Evolutionary conservation across 495 filamentous ascomycete species (phyloP).

Genomic region (Choiromyces venosus): DNA sequence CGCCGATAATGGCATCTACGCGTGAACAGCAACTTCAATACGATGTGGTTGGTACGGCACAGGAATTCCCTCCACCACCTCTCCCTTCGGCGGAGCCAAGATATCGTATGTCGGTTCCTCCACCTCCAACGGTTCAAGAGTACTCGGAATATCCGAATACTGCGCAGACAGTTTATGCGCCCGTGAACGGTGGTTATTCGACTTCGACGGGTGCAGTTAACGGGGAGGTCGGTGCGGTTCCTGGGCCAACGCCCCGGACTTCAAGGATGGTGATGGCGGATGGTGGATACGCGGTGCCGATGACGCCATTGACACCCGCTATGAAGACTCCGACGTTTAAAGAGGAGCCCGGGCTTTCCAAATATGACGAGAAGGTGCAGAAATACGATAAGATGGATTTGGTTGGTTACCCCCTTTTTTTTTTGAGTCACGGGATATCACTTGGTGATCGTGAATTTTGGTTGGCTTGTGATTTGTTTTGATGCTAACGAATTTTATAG

Average conservation of each 20-base stretch:
- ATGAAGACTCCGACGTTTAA: slow-evolving; percentile 37
- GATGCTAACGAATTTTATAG: slow-evolving; percentile 51
- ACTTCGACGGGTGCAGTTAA: slow-evolving; percentile 36
- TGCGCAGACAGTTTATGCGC: slow-evolving; percentile 14
- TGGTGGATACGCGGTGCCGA: slow-evolving; percentile 16
- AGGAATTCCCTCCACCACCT: slow-evolving; percentile 30
- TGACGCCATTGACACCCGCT: slow-evolving; percentile 38
- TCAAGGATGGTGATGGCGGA: slow-evolving; percentile 19
- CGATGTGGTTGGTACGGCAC: slow-evolving; percentile 17
- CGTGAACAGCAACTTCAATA: background rate
- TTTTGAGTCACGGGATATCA: background rate
- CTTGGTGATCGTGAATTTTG: background rate
- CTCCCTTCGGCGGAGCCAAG: background rate
- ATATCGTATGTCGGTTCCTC: background rate
- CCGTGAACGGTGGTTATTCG: slow-evolving; percentile 7
- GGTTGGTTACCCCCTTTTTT: slow-evolving; percentile 51
- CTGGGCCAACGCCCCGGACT: slow-evolving; percentile 15
- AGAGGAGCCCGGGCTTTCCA: slow-evolving; percentile 30
- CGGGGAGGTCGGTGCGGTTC: slow-evolving; percentile 29
- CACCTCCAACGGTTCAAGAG: slow-evolving; percentile 16
- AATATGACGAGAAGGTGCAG: slow-evolving; percentile 22
- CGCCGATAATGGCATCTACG: slow-evolving; percentile 31
- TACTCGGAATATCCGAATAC: background rate
- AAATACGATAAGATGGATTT: slow-evolving; percentile 55
- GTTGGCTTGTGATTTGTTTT: background rate